These are phyloP conservation scores for Fusarium tanahbumbuense DNA, from an alignment of 2,329 filamentous ascomycete species.

Conservation along the genomic window DNA sequence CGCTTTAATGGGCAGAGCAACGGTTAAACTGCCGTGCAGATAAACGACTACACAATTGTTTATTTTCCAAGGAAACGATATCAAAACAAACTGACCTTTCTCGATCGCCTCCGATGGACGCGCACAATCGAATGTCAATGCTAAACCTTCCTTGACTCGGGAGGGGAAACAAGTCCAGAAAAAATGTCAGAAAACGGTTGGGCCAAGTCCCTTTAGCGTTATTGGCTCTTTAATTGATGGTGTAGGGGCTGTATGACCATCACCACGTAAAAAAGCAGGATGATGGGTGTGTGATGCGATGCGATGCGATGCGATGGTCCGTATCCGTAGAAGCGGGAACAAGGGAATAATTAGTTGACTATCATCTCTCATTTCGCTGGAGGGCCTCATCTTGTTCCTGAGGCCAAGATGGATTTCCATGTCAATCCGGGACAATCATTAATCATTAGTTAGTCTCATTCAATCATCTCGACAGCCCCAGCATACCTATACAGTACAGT, in stretches of 20 bases:
- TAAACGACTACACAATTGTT: background rate
- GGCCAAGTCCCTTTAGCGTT: conserved; percentile 24
- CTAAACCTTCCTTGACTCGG: conserved; percentile 20
- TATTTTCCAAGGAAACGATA: conserved; percentile 32
- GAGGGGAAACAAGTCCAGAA: background rate
- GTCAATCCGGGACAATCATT: conserved; percentile 21
- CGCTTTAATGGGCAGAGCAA: conserved; percentile 21
- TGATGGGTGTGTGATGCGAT: conserved; percentile 41
- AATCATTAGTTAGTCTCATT: background rate
- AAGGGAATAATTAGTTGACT: background rate
- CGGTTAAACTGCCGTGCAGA: background rate
- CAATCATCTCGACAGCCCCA: conserved; percentile 18
- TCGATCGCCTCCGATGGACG: background rate
- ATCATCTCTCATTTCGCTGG: conserved; percentile 7
- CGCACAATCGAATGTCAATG: conserved; percentile 12
- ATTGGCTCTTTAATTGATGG: conserved; percentile 13
- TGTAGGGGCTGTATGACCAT: conserved; percentile 22
- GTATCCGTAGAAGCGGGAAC: background rate
- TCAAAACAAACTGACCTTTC: background rate
- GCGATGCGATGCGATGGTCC: background rate
- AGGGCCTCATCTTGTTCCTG: conserved; percentile 27
- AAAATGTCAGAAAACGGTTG: conserved; percentile 21
- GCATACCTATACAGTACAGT: conserved; percentile 2
- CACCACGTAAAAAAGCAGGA: conserved; percentile 18
- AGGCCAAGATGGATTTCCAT: conserved; percentile 14